phyloP scores from a whole-genome alignment of 345 rosid genomes.

The Geranium rotundifolium region DNA sequence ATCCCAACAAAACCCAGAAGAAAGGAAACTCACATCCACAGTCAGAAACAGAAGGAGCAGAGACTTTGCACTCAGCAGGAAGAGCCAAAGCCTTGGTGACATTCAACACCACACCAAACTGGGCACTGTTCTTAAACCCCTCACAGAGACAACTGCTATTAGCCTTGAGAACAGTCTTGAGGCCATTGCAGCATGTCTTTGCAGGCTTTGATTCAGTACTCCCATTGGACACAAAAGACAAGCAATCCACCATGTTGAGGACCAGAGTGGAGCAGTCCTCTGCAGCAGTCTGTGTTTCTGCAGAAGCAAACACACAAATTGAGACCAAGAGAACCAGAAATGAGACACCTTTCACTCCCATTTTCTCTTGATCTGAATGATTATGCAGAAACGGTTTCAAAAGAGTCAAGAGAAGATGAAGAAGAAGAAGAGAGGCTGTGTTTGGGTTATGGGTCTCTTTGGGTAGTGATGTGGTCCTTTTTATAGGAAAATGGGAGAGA shows the following conservation, averaged over 20 bases:
- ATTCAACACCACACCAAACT: conserved; percentile 24
- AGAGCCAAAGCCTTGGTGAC: conserved; percentile 17
- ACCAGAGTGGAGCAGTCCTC: conserved; percentile 20
- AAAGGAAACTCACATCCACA: not conserved
- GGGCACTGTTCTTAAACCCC: conserved; percentile 15
- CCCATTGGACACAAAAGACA: conserved; percentile 18
- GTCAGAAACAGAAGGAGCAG: not conserved
- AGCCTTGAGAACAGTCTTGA: conserved; percentile 13
- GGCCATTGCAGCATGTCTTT: conserved; percentile 26
- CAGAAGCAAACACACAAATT: not conserved
- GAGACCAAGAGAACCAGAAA: not conserved
- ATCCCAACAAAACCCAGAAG: no score
- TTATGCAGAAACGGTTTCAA: not conserved
- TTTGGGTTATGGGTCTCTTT: not conserved
- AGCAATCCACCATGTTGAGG: conserved; percentile 32
- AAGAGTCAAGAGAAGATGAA: not conserved
- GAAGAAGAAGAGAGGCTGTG: not conserved
- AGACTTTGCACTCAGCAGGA: conserved; percentile 17
- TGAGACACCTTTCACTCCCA: not conserved
- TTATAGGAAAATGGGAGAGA: not conserved
- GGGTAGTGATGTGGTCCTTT: not conserved
- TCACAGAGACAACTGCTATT: conserved; percentile 23
- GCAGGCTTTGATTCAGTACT: conserved; percentile 10
- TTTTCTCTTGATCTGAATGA: no score
- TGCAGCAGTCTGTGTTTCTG: not conserved